Conservation (phyloP, 2,329 filamentous ascomycete genomes). For the Metarhizium album region DNA sequence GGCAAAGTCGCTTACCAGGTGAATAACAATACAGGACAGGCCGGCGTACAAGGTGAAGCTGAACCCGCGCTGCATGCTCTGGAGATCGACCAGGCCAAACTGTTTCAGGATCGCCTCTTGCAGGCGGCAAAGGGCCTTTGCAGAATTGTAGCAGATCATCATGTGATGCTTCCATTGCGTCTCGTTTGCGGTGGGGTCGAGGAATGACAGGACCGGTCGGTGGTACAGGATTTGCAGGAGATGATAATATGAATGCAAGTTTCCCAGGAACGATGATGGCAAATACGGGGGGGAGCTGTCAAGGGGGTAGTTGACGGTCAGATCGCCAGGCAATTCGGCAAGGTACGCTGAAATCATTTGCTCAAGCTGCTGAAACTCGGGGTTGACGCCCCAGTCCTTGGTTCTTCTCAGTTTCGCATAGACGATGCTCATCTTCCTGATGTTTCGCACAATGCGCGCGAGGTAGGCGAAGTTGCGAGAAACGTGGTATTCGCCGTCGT, state of each 20-base stretch:
- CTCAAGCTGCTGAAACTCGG: conserved; percentile 70
- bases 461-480: conserved; percentile 79
- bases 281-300: conserved; percentile 78
- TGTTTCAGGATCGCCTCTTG: conserved; percentile 73
- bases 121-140: conserved; percentile 73
- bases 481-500: conserved; percentile 66
- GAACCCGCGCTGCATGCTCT: conserved; percentile 88
- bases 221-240: conserved; percentile 78
- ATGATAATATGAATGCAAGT: conserved; percentile 82
- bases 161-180: conserved; percentile 83
- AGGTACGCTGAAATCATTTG: conserved; percentile 68
- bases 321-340: conserved; percentile 63
- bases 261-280: conserved; percentile 77
- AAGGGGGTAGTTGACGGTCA: conserved; percentile 65
- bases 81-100: conserved; percentile 68
- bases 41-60: conserved; percentile 94
- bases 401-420: conserved; percentile 66
- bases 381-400: conserved; percentile 79
- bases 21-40: conserved; percentile 83
- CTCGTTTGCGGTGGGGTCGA: conserved; percentile 59
- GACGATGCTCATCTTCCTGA: conserved; percentile 64
- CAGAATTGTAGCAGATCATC: conserved; percentile 72
- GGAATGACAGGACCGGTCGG: conserved; percentile 70
- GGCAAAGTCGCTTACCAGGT: conserved; percentile 59
- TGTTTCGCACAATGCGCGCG: conserved; percentile 63